Conservation (phyloP, 345 rosid genomes). For the Limnanthes douglasii region DNA sequence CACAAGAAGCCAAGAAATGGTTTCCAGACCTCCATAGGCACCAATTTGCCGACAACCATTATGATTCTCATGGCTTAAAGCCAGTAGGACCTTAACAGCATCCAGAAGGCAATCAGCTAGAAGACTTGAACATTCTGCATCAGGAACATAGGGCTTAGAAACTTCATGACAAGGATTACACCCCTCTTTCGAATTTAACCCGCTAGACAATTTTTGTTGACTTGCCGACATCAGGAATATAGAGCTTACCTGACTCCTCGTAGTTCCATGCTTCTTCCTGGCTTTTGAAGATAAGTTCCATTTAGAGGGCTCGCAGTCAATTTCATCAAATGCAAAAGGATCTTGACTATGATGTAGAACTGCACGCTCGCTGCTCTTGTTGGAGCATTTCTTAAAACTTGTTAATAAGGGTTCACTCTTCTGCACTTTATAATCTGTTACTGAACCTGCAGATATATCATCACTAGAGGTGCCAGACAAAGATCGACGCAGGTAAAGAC, state of each 20-base stretch:
- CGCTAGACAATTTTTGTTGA: conserved; percentile 23
- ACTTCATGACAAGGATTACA: conserved; percentile 14
- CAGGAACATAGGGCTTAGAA: conserved; percentile 14
- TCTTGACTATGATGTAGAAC: conserved; percentile 32
- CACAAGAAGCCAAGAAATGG: conserved; percentile 45
- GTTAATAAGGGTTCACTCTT: conserved; percentile 20
- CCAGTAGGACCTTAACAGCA: conserved; percentile 71
- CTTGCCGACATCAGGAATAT: conserved; percentile 13
- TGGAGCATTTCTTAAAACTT: conserved; percentile 22
- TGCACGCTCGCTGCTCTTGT: conserved; percentile 16
- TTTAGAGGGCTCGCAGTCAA: conserved; percentile 47
- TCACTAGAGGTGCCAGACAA: conserved; percentile 11
- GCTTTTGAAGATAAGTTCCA: conserved; percentile 51
- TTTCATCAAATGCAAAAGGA: conserved; percentile 67
- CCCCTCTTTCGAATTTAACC: conserved; percentile 10
- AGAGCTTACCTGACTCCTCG: conserved; percentile 7
- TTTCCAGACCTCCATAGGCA: conserved; percentile 57
- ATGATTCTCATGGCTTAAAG: conserved; percentile 61
- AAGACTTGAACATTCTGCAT: conserved; percentile 29
- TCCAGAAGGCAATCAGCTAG: conserved; percentile 61
- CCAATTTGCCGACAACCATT: conserved; percentile 65
- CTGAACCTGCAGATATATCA: conserved; percentile 10
- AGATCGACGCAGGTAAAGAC: conserved; percentile 21
- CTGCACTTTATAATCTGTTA: conserved; percentile 18
- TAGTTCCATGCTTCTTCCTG: conserved; percentile 14